Conservation (phyloP, 306 rosid species). For the Quercus ilex region DNA sequence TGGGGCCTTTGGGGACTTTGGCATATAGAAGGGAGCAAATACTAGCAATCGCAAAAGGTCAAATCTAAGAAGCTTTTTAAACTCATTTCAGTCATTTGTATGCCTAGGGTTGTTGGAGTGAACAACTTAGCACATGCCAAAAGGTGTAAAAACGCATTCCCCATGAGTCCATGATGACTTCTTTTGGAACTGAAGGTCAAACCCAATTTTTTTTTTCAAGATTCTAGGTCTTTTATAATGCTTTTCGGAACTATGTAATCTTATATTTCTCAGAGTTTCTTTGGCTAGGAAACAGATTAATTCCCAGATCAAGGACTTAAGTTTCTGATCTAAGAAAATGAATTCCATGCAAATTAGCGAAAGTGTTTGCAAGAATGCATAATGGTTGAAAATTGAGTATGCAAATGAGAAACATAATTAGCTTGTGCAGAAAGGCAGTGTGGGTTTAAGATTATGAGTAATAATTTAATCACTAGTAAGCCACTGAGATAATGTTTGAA, state of each 20-base stretch:
- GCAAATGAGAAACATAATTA: background rate
- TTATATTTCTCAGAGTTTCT: background rate
- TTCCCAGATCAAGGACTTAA: background rate
- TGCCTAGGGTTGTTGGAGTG: constrained; percentile 15
- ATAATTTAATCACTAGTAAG: background rate
- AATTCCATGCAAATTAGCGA: background rate
- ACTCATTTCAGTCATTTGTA: background rate
- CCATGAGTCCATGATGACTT: constrained; percentile 2
- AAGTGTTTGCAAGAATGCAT: background rate
- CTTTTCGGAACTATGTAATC: background rate
- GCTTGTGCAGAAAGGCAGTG: constrained; percentile 1
- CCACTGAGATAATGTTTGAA: background rate
- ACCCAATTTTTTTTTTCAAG: background rate
- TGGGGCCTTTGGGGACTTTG: background rate
- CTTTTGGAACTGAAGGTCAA: constrained; percentile 15
- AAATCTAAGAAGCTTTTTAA: background rate
- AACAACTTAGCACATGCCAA: constrained; percentile 6
- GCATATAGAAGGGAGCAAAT: constrained; percentile 15
- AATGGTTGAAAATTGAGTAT: background rate
- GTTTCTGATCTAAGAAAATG: background rate
- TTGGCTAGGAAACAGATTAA: background rate
- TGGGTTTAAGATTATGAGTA: background rate
- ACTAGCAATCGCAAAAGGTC: background rate
- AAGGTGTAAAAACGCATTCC: background rate
- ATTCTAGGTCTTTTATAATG: background rate